Evolutionary conservation across 2,329 filamentous ascomycete genomes (phyloP).

Genomic region (Neocucurbitaria cava): DNA sequence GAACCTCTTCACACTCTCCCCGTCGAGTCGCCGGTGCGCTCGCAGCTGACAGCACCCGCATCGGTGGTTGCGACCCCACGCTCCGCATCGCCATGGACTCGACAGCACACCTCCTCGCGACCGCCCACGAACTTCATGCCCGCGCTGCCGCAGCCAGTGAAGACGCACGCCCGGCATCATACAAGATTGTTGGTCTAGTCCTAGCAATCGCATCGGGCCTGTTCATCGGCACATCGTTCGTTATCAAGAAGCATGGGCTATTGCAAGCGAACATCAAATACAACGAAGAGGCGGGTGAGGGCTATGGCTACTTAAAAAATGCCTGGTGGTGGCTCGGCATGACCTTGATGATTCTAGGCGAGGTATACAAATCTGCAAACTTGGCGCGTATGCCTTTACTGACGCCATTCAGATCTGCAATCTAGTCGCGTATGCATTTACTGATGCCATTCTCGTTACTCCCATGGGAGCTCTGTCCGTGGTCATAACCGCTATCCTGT

Average conservation of each 20-base stretch:
- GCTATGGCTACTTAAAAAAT: constrained; percentile 97
- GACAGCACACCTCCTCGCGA: constrained; percentile 46
- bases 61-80: constrained; percentile 16
- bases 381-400: constrained; percentile 95
- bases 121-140: constrained; percentile 54
- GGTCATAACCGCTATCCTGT: constrained; percentile 88
- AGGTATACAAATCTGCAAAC: constrained; percentile 82
- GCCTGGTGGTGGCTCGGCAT: constrained; percentile 94
- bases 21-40: constrained; percentile 20
- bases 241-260: constrained; percentile 91
- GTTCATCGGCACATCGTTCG: constrained; percentile 95
- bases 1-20: constrained; percentile 6
- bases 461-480: constrained; percentile 90
- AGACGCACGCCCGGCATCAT: constrained; percentile 62
- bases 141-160: constrained; percentile 50
- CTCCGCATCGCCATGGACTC: constrained; percentile 51
- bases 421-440: constrained; percentile 95
- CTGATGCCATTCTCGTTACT: constrained; percentile 93
- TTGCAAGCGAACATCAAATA: constrained; percentile 95
- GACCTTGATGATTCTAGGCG: constrained; percentile 95
- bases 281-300: constrained; percentile 92
- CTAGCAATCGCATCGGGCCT: constrained; percentile 85
- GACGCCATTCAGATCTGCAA: constrained; percentile 88
- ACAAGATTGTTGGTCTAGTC: constrained; percentile 86
- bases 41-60: constrained; percentile 15